phyloP scores from a whole-genome alignment of 2,329 filamentous ascomycete species.

The Clonostachys solani region DNA sequence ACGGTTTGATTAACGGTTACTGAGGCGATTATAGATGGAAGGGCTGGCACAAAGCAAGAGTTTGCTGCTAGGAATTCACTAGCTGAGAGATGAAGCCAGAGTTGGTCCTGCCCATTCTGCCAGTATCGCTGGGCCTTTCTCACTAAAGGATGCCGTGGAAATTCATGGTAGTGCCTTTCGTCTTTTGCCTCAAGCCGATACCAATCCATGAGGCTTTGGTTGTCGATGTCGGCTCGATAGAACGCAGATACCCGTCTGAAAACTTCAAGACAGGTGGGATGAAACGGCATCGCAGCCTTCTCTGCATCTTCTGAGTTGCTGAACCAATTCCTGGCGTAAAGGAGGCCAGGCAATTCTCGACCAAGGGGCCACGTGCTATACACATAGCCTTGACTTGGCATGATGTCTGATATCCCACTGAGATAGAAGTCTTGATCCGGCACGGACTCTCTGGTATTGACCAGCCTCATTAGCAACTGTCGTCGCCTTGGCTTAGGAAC shows the following conservation, averaged over 20 bases:
- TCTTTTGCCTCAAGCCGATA: neutral
- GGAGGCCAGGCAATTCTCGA: too few relatives aligned
- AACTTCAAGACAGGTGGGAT: slow-evolving; percentile 3
- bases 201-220: slow-evolving; percentile 1
- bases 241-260: slow-evolving; percentile 3
- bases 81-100: neutral
- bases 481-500: too few relatives aligned
- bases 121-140: neutral
- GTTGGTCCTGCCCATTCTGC: neutral
- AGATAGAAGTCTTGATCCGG: too few relatives aligned
- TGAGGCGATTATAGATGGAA: slow-evolving; percentile 6
- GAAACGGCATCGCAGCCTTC: slow-evolving; percentile 1
- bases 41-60: slow-evolving; percentile 2
- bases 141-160: neutral
- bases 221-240: slow-evolving; percentile 1
- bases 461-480: too few relatives aligned
- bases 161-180: neutral
- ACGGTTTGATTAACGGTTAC: neutral
- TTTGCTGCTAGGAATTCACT: slow-evolving; percentile 2
- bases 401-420: too few relatives aligned
- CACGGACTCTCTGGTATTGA: too few relatives aligned
- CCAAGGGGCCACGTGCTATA: too few relatives aligned
- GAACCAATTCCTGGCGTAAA: too few relatives aligned
- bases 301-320: too few relatives aligned
- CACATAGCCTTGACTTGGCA: too few relatives aligned